These are phyloP conservation scores for Acer negundo DNA, from an alignment of 345 rosid genomes.

Conservation along the genomic window DNA sequence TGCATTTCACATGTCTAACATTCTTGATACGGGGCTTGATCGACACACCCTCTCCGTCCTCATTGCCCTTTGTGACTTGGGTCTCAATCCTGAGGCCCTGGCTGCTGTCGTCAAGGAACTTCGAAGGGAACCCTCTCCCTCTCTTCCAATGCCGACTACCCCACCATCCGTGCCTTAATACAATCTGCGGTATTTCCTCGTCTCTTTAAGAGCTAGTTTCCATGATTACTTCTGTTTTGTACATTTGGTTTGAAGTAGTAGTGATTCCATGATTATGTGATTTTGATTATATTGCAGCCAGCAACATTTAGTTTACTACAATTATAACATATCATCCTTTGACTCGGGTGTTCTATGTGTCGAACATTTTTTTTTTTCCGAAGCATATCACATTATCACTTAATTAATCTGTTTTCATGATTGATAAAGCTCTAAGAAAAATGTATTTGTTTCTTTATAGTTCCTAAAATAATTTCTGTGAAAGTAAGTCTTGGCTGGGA, in stretches of 20 bases:
- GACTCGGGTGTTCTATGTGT: neutral
- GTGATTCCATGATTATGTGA: neutral
- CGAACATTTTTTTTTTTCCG: neutral
- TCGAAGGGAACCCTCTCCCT: slow-evolving; percentile 30
- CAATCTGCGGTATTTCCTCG: too few species aligned
- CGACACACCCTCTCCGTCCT: slow-evolving; percentile 54
- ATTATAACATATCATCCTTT: too few species aligned
- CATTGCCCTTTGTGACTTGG: slow-evolving; percentile 52
- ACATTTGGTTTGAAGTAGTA: neutral
- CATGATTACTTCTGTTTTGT: too few species aligned
- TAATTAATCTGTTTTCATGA: neutral
- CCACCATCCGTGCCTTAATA: neutral
- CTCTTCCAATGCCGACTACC: neutral
- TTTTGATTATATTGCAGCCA: too few species aligned
- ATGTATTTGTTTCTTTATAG: neutral
- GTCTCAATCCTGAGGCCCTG: slow-evolving; percentile 52
- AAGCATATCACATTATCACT: neutral
- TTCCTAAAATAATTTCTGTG: too few species aligned
- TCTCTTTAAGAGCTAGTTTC: too few species aligned
- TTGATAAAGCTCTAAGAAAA: too few species aligned
- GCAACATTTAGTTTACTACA: too few species aligned
- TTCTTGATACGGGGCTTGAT: slow-evolving; percentile 53
- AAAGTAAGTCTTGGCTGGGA: neutral
- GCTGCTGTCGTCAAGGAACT: slow-evolving; percentile 53
- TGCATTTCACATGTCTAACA: slow-evolving; percentile 55